Percentiles rank a stretch among this genome's conserved stretches.
Conservation (phyloP, 1,284 basidiomycete genomes). For the Cryptococcus sp. region DNA sequence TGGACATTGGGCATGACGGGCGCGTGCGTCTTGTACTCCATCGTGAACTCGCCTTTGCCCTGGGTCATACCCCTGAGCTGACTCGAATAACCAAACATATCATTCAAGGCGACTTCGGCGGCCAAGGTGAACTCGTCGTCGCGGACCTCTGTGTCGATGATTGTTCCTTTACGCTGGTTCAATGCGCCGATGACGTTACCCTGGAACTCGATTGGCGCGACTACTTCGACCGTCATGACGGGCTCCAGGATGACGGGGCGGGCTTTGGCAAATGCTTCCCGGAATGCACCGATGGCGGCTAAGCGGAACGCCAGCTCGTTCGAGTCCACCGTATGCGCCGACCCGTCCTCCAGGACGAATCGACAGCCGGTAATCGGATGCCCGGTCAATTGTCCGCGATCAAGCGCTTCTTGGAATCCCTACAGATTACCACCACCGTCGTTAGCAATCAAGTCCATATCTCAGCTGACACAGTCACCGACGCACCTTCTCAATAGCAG, state of each 20-base stretch:
- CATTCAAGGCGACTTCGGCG: conserved; percentile 92
- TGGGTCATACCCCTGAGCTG: conserved; percentile 91
- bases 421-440: conserved; percentile 42
- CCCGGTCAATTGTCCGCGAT: conserved; percentile 88
- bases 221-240: conserved; percentile 97
- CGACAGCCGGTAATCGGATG: conserved; percentile 85
- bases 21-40: conserved; percentile 90
- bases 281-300: conserved; percentile 87
- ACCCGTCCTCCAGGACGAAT: conserved; percentile 89
- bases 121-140: conserved; percentile 94
- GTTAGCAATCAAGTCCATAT: conserved; percentile 2
- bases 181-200: conserved; percentile 93
- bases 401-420: conserved; percentile 94
- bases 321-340: conserved; percentile 93
- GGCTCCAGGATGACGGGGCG: conserved; percentile 88
- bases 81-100: conserved; percentile 98
- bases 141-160: conserved; percentile 92
- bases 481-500: conserved; percentile 86
- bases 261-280: conserved; percentile 80
- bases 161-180: conserved; percentile 91
- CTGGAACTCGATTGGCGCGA: conserved; percentile 96
- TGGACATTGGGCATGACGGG: conserved; percentile 89
- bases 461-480: not conserved
- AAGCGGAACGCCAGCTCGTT: conserved; percentile 94
- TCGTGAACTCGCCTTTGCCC: conserved; percentile 94